Conservation (phyloP, 148 eudicot species). For the Cornus kousa region DNA sequence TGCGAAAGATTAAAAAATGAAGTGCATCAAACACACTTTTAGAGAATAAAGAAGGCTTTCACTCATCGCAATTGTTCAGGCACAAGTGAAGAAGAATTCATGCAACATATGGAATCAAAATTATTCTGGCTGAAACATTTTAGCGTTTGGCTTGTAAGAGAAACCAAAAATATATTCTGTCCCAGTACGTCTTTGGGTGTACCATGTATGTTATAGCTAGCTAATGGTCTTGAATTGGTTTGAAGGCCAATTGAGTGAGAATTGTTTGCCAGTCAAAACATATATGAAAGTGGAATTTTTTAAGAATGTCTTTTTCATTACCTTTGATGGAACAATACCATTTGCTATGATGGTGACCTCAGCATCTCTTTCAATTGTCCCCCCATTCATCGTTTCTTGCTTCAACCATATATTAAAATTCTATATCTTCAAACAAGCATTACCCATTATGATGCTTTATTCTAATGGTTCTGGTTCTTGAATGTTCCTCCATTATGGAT, state of each 20-base stretch:
- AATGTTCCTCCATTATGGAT: conserved; percentile 1
- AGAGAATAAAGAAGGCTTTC: neutral
- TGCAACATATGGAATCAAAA: neutral
- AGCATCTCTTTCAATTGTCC: conserved; percentile 6
- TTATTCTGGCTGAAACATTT: neutral
- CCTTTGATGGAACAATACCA: conserved; percentile 6
- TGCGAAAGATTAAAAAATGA: neutral
- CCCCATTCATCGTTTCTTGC: neutral
- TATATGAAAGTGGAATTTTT: conserved; percentile 7
- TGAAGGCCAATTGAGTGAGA: neutral
- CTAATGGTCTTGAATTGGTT: neutral
- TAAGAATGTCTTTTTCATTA: neutral
- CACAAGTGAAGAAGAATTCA: neutral
- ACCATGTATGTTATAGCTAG: neutral
- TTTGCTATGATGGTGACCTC: conserved; percentile 18
- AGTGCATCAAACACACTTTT: neutral
- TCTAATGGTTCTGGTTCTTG: conserved; percentile 9
- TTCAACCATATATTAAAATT: conserved; percentile 13
- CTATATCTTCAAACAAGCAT: conserved; percentile 14
- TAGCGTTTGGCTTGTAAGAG: too few relatives aligned
- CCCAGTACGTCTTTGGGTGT: neutral
- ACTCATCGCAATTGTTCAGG: neutral
- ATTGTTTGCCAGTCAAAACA: neutral
- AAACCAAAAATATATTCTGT: neutral
- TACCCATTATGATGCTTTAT: conserved; percentile 16